Base-by-base conservation (phyloP, 805 yeast species). In the Phaffomyces opuntiae region DNA sequence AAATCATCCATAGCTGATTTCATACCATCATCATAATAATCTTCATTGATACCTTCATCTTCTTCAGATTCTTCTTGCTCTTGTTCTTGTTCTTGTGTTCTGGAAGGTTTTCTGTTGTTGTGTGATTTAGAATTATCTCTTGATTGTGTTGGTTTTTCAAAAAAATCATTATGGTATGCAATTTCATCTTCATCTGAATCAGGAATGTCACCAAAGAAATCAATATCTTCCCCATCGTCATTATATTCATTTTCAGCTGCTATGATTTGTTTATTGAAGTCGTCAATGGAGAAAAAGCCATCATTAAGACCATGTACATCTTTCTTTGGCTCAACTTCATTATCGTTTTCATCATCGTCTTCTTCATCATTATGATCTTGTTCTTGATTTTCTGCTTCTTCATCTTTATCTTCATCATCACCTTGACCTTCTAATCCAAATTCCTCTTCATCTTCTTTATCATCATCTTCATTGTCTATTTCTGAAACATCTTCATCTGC, bases 261-360 rank as follows among this genome's bases (percentile, higher is more conserved):
- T 37, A 85, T 58, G n/a, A 81, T 78, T 60, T 81, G 88, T 57
- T 74, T 77, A 65, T 84, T 87, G 69, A 86, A 91, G 44, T 84
- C 86, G 53, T 88, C 95, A 37, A 91, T 78, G 49, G 87, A 80
- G 60, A 91, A 91, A 54, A 89, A 83, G 7, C 80, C 87, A 56
- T 87, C 95, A 59, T 90, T 86, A 29, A 90, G 70, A 1, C 89
- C 91, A 55, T 73, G 76, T 2, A 66, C 73, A 55, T 81, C 87
- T 36, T 44, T 60, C 6, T 27, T 46, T 52, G 7, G 12, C 11
- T 19, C 36, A 9, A 9, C 25, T 25, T 36, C 46, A n/a, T 37
- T 33, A 7, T 43, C 48, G 13, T 33, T 53, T 53, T 27, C 53
- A 8, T 49, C 60, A 1, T 52, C 61, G 3, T 49, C 52, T 19